Percentiles rank a stretch among this genome's conserved stretches.
Evolutionary conservation across 2,329 filamentous ascomycete species (phyloP).

Genomic region (Neurospora sp.): DNA sequence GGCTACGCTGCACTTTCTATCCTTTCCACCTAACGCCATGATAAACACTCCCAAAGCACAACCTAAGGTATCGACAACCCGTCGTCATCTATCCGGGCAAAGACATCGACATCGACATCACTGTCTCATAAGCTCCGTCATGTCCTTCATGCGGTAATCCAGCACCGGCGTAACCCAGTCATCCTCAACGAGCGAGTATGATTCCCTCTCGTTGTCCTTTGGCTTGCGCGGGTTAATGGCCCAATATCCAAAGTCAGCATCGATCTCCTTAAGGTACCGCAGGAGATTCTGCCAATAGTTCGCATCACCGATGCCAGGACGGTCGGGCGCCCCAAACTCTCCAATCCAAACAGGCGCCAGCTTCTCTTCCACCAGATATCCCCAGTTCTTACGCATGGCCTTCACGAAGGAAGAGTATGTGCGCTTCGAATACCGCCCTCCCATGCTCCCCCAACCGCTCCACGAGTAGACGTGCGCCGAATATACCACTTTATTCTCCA

Average conservation of each 20-base stretch:
- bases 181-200: constrained; percentile 51
- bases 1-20: background rate
- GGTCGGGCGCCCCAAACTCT: constrained; percentile 50
- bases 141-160: constrained; percentile 53
- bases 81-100: background rate
- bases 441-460: constrained; percentile 57
- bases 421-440: constrained; percentile 50
- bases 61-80: background rate
- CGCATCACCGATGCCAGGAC: constrained; percentile 43
- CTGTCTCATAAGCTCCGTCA: constrained; percentile 41
- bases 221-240: constrained; percentile 58
- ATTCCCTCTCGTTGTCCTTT: constrained; percentile 44
- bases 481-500: constrained; percentile 50
- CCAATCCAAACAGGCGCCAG: constrained; percentile 58
- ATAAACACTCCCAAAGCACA: background rate
- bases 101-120: background rate
- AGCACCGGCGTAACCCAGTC: constrained; percentile 54
- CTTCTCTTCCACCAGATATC: constrained; percentile 46
- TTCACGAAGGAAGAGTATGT: constrained; percentile 51
- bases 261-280: constrained; percentile 44
- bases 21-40: background rate
- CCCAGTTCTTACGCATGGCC: constrained; percentile 57
- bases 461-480: constrained; percentile 59
- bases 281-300: constrained; percentile 59
- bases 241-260: constrained; percentile 62